Base-by-base conservation (phyloP, 1,139 yeast species). In the Eremothecium gossypii region DNA sequence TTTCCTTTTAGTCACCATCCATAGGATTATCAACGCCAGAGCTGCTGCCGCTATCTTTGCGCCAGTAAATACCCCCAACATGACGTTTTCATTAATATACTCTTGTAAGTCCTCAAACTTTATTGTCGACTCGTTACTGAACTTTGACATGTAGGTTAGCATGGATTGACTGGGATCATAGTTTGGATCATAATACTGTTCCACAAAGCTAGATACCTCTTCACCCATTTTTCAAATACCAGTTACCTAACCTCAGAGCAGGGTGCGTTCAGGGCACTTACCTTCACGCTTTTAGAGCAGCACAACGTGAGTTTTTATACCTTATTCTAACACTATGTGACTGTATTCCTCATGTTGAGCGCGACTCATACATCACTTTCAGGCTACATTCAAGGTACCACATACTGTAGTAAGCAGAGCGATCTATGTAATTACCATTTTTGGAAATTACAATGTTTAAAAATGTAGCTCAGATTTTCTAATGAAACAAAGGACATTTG, bases 1-100 rank as follows among this genome's bases (percentile, higher is more conserved):
- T 52, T 69, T 75, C 44, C 69, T 71, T 35, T 67, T 70, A 5
- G 77, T 68, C 7, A 76, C 59, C 39, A 70, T 57, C 49, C 64
- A 60, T 42, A 70, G 63, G 13, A 65, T 58, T 27, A 67, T 57
- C 43, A 68, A 55, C 2, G 70, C 70, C 5, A 63, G 46, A 5
- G 56, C 58, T 12, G 71, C 69, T 40, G 76, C 67, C 33, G 71
- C 71, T 14, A 65, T 55, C 46, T 67, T 63, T 1, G 63, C 57
- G 7, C 76, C 76, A 52, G 65, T 68, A 30, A 72, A 61, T 26
- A 68, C 62, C 0, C 68, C 70, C 13, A 60, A 50, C 11, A 61
- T 60, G 30, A 66, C 47, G 36, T 53, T 55, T 9, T 54, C 53
- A 33, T 54, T 49, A 34, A 65, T 52, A 32, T 61, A 55, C 7